Evolutionary conservation across 164 flowering plant genomes (phyloP), one percentile per base, ranked within the genome.

Genomic region (Nelumbo lutea): DNA sequence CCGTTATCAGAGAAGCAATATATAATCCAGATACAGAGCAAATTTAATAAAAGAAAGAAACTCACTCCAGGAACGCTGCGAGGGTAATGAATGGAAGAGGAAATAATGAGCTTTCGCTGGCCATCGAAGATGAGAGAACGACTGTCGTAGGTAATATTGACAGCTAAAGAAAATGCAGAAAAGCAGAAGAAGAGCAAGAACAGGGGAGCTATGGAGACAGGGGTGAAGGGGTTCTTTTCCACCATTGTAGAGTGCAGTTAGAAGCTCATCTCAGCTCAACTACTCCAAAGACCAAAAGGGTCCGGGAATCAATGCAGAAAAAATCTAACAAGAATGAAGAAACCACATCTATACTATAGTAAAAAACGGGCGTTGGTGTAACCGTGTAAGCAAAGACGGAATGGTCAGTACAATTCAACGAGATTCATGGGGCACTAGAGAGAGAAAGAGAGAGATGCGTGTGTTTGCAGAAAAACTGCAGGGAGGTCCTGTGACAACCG

Each of bases 11-110:
- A 27, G 27, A 27, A 27, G 27, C 9, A 42, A 42, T 53, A 46
- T 5, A 65, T 47, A 45, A 1, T 14, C 3, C 8, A 42, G 44
- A 42, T 27, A 41, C 40, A 10, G 43, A 38, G 8, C 41, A 61
- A 60, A 52, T 27, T 9, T 2, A 70, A 7, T 42, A 44, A 55
- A 53, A 8, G 2, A 52, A 2, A 10, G 43, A 46, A 44, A 43
- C 81, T 80, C 41, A 93, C 98, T 57, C 72, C 93, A 62, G 98
- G 98, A 66, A 93, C 98, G 64, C 98, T 93, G 58, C 98, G 94
- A 73, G 98, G 98, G 68, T 93, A 93, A 70, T 93, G 98, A 71
- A 93, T 88, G 78, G 98, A 73, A 52, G 97, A 90, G 42, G 98
- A 93, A 63, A 93, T 80, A 72, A 93, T 79, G 7, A 93, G 94